A percentile compares a stretch with the other conserved stretches of the same genome.
These are phyloP conservation scores for Boletus barrowsii DNA, from an alignment of 768 basidiomycete species.

Conservation along the genomic window DNA sequence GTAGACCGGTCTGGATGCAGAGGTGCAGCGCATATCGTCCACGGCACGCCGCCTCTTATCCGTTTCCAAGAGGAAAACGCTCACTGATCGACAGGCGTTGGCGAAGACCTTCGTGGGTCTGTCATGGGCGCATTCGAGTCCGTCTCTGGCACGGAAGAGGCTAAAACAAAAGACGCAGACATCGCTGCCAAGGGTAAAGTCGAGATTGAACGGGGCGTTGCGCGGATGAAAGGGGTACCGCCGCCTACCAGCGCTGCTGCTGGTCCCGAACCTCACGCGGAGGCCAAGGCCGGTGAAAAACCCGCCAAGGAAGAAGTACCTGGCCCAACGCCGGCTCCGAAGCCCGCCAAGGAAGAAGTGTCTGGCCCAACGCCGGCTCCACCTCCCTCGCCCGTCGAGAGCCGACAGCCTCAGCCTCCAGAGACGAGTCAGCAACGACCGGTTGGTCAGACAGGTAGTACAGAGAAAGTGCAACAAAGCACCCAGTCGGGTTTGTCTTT, in stretches of 20 bases:
- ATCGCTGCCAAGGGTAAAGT: constrained; percentile 36
- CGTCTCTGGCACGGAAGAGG: constrained; percentile 22
- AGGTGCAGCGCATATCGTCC: constrained; percentile 36
- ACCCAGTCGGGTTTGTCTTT: constrained; percentile 5
- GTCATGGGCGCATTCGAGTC: constrained; percentile 40
- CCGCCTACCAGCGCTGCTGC: not conserved
- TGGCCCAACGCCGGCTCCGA: not conserved
- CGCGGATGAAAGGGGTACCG: constrained; percentile 21
- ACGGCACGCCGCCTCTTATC: constrained; percentile 27
- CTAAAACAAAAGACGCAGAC: constrained; percentile 33
- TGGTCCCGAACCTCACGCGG: not conserved
- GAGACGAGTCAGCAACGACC: not conserved
- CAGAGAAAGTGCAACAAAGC: not conserved
- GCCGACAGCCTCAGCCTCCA: not conserved
- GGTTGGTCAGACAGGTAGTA: not conserved
- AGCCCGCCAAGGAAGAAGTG: not conserved
- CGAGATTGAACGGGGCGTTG: constrained; percentile 41
- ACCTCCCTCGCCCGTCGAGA: not conserved
- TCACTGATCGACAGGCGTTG: constrained; percentile 33
- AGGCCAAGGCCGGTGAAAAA: not conserved
- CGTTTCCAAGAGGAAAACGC: not conserved
- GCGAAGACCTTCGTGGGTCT: constrained; percentile 45
- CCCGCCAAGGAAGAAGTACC: not conserved
- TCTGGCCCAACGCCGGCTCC: not conserved
- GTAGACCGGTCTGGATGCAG: constrained; percentile 10